phyloP scores from a whole-genome alignment of 257 asterid species.

The Perilla frutescens region DNA sequence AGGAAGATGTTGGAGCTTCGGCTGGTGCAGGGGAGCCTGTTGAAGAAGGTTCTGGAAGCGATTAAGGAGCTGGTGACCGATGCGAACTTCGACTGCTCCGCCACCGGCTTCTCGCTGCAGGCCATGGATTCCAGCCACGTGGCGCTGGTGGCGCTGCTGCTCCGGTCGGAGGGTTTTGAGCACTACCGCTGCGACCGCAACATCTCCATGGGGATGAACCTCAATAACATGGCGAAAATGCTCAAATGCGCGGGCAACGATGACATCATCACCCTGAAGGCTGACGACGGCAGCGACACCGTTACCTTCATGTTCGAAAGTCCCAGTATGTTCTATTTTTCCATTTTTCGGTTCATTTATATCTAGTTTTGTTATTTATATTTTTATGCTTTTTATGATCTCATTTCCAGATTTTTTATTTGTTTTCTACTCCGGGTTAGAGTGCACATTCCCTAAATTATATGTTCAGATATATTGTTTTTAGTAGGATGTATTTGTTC shows the following conservation, averaged over 20 bases:
- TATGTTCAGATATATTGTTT: neutral
- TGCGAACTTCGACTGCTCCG: constrained; percentile 68
- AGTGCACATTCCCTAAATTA: neutral
- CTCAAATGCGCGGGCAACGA: constrained; percentile 69
- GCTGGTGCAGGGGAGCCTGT: constrained; percentile 61
- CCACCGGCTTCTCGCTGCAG: constrained; percentile 68
- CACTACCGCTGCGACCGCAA: constrained; percentile 75
- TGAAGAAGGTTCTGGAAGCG: constrained; percentile 67
- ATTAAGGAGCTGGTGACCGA: constrained; percentile 66
- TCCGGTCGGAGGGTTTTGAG: constrained; percentile 70
- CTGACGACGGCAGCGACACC: constrained; percentile 68
- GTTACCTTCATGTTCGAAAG: constrained; percentile 75
- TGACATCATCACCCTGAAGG: constrained; percentile 68
- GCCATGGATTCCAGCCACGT: constrained; percentile 80
- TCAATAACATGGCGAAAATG: constrained; percentile 62
- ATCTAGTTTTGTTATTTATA: neutral
- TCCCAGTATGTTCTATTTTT: constrained; percentile 48
- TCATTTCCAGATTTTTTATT: neutral
- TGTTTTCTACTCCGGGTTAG: neutral
- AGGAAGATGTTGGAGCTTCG: constrained; percentile 60
- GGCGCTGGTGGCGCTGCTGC: constrained; percentile 66
- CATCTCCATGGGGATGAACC: constrained; percentile 69
- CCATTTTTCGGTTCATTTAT: neutral
- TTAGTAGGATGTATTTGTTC: neutral
- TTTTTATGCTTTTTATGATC: neutral